Evolutionary conservation across 371 early-diverging fungal genomes (phyloP).

Genomic region (Mucor velutinosus): DNA sequence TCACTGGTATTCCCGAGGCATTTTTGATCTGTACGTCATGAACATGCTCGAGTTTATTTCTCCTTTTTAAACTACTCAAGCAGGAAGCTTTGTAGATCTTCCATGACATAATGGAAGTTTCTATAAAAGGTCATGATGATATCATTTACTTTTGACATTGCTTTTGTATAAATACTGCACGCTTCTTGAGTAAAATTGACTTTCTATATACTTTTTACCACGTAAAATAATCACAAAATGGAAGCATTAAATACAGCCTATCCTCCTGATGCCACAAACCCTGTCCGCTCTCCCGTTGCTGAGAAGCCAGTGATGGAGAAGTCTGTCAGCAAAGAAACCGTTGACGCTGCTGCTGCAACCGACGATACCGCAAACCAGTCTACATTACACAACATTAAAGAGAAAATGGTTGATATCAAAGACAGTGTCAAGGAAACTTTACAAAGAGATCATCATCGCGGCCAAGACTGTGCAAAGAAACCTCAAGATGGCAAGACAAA

Average conservation of each 20-base stretch:
- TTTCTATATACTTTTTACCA: neutral
- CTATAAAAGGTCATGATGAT: neutral
- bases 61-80: neutral
- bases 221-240: neutral
- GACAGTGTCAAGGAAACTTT: conserved; percentile 28
- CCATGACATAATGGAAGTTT: neutral
- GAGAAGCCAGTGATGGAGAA: neutral
- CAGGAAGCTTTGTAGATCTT: neutral
- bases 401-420: conserved; percentile 22
- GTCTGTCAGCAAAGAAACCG: neutral
- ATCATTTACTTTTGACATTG: neutral
- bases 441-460: conserved; percentile 25
- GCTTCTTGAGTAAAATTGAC: neutral
- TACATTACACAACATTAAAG: conserved; percentile 9
- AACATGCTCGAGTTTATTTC: neutral
- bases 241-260: conserved; percentile 5
- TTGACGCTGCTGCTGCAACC: neutral
- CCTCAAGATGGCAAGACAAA: conserved; percentile 33
- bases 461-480: conserved; percentile 21
- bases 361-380: neutral
- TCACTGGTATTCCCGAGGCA: neutral
- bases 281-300: neutral
- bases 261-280: neutral
- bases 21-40: neutral
- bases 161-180: neutral